Percentiles rank a stretch among this genome's conserved stretches.
Evolutionary conservation across 192 early-diverging fungal species (phyloP).

Genomic region (Backusella luteola): DNA sequence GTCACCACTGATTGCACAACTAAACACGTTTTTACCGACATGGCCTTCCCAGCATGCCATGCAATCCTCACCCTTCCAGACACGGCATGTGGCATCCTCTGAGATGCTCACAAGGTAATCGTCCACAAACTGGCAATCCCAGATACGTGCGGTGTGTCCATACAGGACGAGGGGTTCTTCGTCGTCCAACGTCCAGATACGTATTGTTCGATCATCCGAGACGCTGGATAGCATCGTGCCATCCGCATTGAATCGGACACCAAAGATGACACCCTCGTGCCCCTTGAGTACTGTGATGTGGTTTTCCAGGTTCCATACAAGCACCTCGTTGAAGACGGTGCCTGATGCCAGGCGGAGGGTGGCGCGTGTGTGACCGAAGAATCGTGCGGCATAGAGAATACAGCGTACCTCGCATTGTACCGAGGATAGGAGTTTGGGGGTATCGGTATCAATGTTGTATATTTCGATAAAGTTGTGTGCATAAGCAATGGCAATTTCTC

Average conservation of each 20-base stretch:
- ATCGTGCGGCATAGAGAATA: conserved; percentile 74
- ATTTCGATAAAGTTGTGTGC: conserved; percentile 75
- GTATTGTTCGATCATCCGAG: conserved; percentile 82
- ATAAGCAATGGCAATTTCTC: conserved; percentile 60
- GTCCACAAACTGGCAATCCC: conserved; percentile 70
- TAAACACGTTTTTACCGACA: conserved; percentile 79
- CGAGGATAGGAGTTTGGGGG: conserved; percentile 26
- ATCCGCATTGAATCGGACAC: conserved; percentile 63
- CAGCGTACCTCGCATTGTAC: conserved; percentile 66
- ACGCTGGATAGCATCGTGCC: conserved; percentile 61
- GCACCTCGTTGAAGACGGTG: conserved; percentile 82
- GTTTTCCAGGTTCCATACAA: conserved; percentile 61
- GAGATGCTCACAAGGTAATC: conserved; percentile 66
- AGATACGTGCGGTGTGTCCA: conserved; percentile 79
- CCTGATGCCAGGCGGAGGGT: conserved; percentile 64
- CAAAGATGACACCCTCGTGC: conserved; percentile 78
- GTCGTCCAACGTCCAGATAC: conserved; percentile 60
- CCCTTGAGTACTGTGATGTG: conserved; percentile 45
- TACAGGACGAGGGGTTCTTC: conserved; percentile 41
- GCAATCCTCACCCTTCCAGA: conserved; percentile 68
- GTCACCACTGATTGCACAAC: conserved; percentile 58
- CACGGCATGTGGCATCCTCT: conserved; percentile 78
- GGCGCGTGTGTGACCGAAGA: conserved; percentile 55
- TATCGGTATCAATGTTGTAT: conserved; percentile 38
- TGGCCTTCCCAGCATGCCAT: conserved; percentile 79